Percentiles rank a stretch among this genome's conserved stretches.
These are phyloP conservation scores for Talaromyces atroroseus DNA, from an alignment of 2,329 filamentous ascomycete species.

Conservation along the genomic window DNA sequence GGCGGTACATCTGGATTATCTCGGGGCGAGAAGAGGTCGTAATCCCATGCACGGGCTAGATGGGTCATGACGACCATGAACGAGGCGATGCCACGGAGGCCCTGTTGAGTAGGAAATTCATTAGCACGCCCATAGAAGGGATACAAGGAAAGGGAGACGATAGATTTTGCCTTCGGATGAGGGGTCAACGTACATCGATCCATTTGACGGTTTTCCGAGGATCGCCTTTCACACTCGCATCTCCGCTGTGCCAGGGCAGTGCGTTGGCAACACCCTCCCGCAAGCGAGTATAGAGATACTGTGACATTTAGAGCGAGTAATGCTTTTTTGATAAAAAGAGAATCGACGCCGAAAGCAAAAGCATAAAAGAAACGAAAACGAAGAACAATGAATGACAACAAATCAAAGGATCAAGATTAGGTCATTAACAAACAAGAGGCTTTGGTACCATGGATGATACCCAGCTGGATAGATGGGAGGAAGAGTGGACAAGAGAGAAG, in stretches of 20 bases:
- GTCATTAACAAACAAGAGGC: background rate
- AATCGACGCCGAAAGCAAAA: no score
- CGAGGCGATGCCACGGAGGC: conserved; percentile 49
- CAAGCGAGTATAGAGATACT: conserved; percentile 10
- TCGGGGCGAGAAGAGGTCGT: conserved; percentile 46
- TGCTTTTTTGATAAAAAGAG: background rate
- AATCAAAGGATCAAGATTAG: conserved; percentile 8
- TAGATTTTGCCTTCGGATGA: background rate
- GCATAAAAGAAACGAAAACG: background rate
- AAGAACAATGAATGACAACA: background rate
- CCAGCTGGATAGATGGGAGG: no score
- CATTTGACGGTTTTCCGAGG: conserved; percentile 48
- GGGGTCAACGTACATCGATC: conserved; percentile 50
- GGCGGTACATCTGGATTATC: conserved; percentile 39
- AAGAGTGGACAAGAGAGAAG: background rate
- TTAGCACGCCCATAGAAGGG: background rate
- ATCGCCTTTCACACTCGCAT: conserved; percentile 26
- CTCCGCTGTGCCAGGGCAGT: conserved; percentile 19
- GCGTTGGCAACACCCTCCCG: conserved; percentile 18
- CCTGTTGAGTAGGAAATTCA: conserved; percentile 27
- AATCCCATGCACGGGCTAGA: conserved; percentile 49
- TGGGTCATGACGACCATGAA: conserved; percentile 51
- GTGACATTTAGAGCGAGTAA: conserved; percentile 7
- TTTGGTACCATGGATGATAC: background rate
- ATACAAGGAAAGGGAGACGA: no score